These are phyloP conservation scores for Fusarium sp. DNA, from an alignment of 2,329 filamentous ascomycete species.

Conservation along the genomic window DNA sequence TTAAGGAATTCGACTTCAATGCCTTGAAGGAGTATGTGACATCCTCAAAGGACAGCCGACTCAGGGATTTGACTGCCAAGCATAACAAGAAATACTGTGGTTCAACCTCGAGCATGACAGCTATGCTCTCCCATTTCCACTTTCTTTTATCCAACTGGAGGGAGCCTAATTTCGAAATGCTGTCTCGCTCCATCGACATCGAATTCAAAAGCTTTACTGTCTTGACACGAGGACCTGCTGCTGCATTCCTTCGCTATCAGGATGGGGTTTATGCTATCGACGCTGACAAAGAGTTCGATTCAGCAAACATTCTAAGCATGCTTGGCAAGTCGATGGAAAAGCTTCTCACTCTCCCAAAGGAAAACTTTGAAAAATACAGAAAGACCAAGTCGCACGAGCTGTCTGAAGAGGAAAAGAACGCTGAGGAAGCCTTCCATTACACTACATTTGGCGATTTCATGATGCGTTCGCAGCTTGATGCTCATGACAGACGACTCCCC, in stretches of 20 bases:
- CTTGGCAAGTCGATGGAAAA: conserved; percentile 98
- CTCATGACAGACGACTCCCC: conserved; percentile 84
- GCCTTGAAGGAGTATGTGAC: conserved; percentile 89
- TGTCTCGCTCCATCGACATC: conserved; percentile 74
- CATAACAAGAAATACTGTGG: conserved; percentile 85
- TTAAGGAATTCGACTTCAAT: conserved; percentile 90
- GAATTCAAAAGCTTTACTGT: conserved; percentile 75
- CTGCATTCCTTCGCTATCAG: conserved; percentile 83
- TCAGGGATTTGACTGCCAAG: conserved; percentile 74
- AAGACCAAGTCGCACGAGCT: conserved; percentile 74
- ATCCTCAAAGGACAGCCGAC: conserved; percentile 81
- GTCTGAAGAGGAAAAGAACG: conserved; percentile 75
- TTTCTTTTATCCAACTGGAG: conserved; percentile 90
- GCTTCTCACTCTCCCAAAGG: conserved; percentile 82
- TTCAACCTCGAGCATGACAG: conserved; percentile 97
- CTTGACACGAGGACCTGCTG: conserved; percentile 77
- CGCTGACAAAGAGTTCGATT: conserved; percentile 91
- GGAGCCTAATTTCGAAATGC: conserved; percentile 69
- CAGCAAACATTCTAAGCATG: conserved; percentile 86
- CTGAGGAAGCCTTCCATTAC: conserved; percentile 86
- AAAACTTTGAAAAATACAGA: conserved; percentile 88
- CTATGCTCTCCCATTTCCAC: conserved; percentile 88
- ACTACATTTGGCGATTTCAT: conserved; percentile 87
- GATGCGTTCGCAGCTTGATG: conserved; percentile 95
- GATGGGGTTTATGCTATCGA: conserved; percentile 94